A percentile compares a stretch with the other conserved stretches of the same genome.
Evolutionary conservation across 2,329 filamentous ascomycete species (phyloP).

Genomic region (Diaporthe sp.): DNA sequence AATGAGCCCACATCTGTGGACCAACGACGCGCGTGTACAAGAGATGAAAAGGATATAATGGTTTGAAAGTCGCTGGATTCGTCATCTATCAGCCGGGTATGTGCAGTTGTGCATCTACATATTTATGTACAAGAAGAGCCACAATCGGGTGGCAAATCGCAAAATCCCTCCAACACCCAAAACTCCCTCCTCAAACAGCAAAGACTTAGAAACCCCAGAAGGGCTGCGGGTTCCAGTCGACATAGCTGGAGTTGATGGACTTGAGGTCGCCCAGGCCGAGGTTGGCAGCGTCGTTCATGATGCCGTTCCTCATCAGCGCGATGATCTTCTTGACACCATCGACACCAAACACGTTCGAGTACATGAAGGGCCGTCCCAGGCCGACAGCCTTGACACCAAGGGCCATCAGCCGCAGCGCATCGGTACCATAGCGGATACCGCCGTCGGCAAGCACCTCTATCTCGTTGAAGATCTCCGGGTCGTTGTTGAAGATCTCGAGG

Average conservation of each 20-base stretch:
- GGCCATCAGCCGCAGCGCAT: slow-evolving; percentile 55
- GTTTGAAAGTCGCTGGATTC: not conserved
- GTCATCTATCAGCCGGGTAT: not conserved
- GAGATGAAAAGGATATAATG: not conserved
- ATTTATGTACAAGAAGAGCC: slow-evolving; percentile 7
- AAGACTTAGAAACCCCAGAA: slow-evolving; percentile 6
- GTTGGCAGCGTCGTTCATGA: slow-evolving; percentile 56
- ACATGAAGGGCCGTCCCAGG: slow-evolving; percentile 63
- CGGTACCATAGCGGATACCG: slow-evolving; percentile 54
- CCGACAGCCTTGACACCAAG: slow-evolving; percentile 55
- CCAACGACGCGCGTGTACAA: not conserved
- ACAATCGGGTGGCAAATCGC: not conserved
- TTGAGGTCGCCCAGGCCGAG: slow-evolving; percentile 52
- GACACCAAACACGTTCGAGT: slow-evolving; percentile 61
- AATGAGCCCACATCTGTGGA: not conserved
- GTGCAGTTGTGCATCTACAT: slow-evolving; percentile 17
- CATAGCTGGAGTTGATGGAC: slow-evolving; percentile 43
- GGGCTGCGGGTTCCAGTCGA: slow-evolving; percentile 44
- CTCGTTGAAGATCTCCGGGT: slow-evolving; percentile 51
- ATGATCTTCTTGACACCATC: slow-evolving; percentile 58
- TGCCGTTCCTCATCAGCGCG: slow-evolving; percentile 60
- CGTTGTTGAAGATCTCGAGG: slow-evolving; percentile 50
- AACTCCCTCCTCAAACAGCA: not conserved
- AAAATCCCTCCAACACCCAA: not conserved
- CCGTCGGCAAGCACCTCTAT: slow-evolving; percentile 54